These are phyloP conservation scores for Phytopythium boreale DNA, from an alignment of 352 stramenopile species.

Conservation along the genomic window DNA sequence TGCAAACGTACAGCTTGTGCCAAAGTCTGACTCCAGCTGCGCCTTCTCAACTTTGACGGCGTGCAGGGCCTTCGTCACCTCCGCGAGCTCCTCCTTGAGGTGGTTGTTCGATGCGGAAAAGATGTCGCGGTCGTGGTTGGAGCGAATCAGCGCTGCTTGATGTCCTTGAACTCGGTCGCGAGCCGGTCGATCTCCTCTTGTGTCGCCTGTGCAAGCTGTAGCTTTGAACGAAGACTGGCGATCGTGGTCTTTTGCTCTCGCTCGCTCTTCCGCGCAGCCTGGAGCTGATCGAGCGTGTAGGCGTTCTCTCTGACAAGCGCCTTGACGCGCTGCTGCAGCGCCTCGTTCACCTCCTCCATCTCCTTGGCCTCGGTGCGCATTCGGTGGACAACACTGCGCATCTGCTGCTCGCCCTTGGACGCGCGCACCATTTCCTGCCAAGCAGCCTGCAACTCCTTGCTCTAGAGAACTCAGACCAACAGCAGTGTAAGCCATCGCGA, in stretches of 20 bases:
- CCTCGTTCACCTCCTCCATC: constrained; percentile 69
- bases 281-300: constrained; percentile 74
- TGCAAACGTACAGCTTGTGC: constrained; percentile 46
- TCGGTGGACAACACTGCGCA: constrained; percentile 59
- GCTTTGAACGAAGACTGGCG: constrained; percentile 57
- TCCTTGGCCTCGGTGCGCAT: constrained; percentile 67
- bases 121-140: constrained; percentile 72
- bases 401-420: constrained; percentile 71
- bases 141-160: constrained; percentile 59
- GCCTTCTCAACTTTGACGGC: constrained; percentile 63
- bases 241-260: constrained; percentile 70
- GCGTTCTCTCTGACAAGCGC: constrained; percentile 73
- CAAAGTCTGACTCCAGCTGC: constrained; percentile 71
- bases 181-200: constrained; percentile 68
- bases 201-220: constrained; percentile 59
- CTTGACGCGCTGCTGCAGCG: constrained; percentile 73
- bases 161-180: constrained; percentile 53
- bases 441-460: constrained; percentile 61
- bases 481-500: background rate
- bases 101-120: constrained; percentile 76
- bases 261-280: constrained; percentile 65
- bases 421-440: constrained; percentile 61
- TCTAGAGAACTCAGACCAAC: constrained; percentile 19
- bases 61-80: constrained; percentile 67
- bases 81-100: constrained; percentile 64